Evolutionary conservation across 2,329 filamentous ascomycete genomes (phyloP), one percentile per base, ranked within the genome.

Genomic region (Colletotrichum australisinense): DNA sequence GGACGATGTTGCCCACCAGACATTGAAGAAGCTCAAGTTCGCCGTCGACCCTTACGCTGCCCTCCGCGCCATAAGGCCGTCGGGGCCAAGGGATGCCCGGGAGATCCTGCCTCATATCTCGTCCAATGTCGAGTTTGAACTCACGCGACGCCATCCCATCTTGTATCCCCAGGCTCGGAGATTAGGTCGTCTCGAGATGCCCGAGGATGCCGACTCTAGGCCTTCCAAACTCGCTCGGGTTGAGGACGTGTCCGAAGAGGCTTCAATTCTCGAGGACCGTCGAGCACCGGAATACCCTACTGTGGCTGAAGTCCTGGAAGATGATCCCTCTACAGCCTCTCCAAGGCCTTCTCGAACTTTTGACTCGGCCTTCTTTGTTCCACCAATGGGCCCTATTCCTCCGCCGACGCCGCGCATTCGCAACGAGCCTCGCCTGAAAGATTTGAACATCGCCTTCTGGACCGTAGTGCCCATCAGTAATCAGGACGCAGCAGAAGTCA

Each of bases 391-490:
- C 59, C 78, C 53, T 75, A 76, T 52, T 64, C 76, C 2, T 67
- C 76, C 14, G 5, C 72, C 9, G 65, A 75, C 3, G 62, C 76
- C 12, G 5, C 70, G 5, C n/a, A 35, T 75, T 9, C 58, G 68
- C 7, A 75, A 72, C 14, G 81, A 81, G 62, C 56, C 78, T 24
- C 79, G 79, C 12, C 69, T 84, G 5, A 68, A 67, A 11, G 42
- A 76, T 2, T 74, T 84, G 4, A 67, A 80, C 3, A 81, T 84
- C 35, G 49, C 67, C 12, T 76, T 78, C 64, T 82, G 84, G 84
- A 83, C 84, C 16, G 71, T 80, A 28, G 78, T 83, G 5, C 63
- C 74, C 22, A 76, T 84, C 3, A 66, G 76, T 1, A 78, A 79
- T 63, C 76, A 81, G 6, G 66, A 80, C 16, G 80, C 81, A 52